phyloP scores from a whole-genome alignment of 2,329 filamentous ascomycete species.

The Epicoccum nigrum region DNA sequence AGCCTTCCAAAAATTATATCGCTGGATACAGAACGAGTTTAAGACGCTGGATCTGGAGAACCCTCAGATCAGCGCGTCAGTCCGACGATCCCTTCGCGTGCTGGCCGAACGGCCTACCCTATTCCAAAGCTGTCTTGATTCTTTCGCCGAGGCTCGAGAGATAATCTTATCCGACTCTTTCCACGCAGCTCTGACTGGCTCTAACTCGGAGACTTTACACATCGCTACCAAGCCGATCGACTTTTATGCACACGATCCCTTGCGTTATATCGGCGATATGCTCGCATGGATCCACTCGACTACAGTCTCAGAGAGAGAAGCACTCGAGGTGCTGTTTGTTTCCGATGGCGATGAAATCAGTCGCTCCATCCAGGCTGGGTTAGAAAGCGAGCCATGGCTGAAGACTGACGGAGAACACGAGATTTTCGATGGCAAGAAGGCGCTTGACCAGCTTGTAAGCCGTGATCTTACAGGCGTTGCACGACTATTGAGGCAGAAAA shows the following conservation, averaged over 20 bases:
- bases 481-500: slow-evolving; percentile 82
- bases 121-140: slow-evolving; percentile 92
- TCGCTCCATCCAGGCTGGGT: slow-evolving; percentile 77
- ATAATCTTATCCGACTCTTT: slow-evolving; percentile 87
- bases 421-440: slow-evolving; percentile 79
- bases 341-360: slow-evolving; percentile 88
- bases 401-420: slow-evolving; percentile 59
- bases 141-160: slow-evolving; percentile 89
- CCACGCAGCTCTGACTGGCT: slow-evolving; percentile 82
- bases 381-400: slow-evolving; percentile 84
- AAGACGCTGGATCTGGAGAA: slow-evolving; percentile 92
- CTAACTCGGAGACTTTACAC: slow-evolving; percentile 63
- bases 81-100: slow-evolving; percentile 82
- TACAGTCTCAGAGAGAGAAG: slow-evolving; percentile 90
- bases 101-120: slow-evolving; percentile 87
- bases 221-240: slow-evolving; percentile 82
- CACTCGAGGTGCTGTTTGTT: slow-evolving; percentile 88
- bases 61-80: slow-evolving; percentile 84
- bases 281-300: slow-evolving; percentile 95
- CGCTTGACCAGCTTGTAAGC: slow-evolving; percentile 84
- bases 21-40: slow-evolving; percentile 94
- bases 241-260: slow-evolving; percentile 85
- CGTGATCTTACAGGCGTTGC: slow-evolving; percentile 82
- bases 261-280: slow-evolving; percentile 96
- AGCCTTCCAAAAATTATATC: slow-evolving; percentile 93